Percentiles rank a stretch among this genome's conserved stretches.
These are phyloP conservation scores for Lentinula boryana DNA, from an alignment of 768 basidiomycete genomes.

Conservation along the genomic window DNA sequence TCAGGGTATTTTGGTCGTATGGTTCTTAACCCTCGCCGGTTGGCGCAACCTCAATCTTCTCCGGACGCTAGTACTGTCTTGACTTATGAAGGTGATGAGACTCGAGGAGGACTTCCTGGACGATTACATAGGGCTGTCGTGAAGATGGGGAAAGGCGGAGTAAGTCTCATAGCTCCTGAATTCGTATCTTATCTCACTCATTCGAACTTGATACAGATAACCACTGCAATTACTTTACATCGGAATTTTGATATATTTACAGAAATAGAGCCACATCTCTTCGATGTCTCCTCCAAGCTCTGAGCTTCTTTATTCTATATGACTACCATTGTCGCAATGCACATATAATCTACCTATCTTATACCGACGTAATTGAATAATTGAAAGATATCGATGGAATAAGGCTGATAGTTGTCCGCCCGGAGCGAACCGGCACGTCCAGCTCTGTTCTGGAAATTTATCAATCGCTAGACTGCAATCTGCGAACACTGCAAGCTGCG, in stretches of 20 bases:
- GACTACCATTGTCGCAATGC: too few relatives aligned
- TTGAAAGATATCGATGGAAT: too few relatives aligned
- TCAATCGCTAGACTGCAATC: too few relatives aligned
- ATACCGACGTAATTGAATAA: too few relatives aligned
- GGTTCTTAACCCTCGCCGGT: conserved; percentile 47
- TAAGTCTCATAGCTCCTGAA: conserved; percentile 25
- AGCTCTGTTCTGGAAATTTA: too few relatives aligned
- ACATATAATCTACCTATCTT: too few relatives aligned
- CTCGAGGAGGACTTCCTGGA: conserved; percentile 53
- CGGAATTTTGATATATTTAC: conserved; percentile 66
- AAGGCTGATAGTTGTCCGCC: too few relatives aligned
- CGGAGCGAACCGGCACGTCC: too few relatives aligned
- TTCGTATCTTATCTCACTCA: neutral
- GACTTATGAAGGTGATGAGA: conserved; percentile 69
- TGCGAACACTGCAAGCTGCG: too few relatives aligned
- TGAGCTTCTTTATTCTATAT: conserved; percentile 7
- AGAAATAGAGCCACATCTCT: conserved; percentile 35
- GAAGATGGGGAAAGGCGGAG: conserved; percentile 41
- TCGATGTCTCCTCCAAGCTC: conserved; percentile 22
- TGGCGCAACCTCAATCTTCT: conserved; percentile 9
- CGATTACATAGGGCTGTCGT: conserved; percentile 53
- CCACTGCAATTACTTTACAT: conserved; percentile 43
- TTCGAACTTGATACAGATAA: conserved; percentile 26
- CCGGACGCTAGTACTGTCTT: conserved; percentile 29
- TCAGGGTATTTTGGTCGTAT: conserved; percentile 52